These are phyloP conservation scores for Pythium sp. DNA, from an alignment of 352 stramenopile genomes.

Conservation along the genomic window DNA sequence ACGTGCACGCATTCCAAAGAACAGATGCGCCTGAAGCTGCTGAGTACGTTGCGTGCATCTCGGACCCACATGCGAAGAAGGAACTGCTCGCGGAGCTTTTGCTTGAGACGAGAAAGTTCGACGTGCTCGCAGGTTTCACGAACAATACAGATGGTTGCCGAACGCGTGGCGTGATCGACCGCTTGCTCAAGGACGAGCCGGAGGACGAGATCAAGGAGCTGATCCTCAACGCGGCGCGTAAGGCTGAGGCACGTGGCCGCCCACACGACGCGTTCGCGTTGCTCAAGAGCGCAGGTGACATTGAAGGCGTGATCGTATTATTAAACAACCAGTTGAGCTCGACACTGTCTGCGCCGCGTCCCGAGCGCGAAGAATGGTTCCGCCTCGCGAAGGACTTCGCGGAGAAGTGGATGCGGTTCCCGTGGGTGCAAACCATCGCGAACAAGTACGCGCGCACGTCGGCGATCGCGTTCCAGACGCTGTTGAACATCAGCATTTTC, in stretches of 20 bases:
- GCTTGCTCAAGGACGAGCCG: constrained; percentile 63
- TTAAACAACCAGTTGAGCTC: constrained; percentile 74
- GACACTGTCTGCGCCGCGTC: constrained; percentile 49
- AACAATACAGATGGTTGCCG: constrained; percentile 82
- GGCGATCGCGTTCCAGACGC: constrained; percentile 79
- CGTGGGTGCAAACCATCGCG: constrained; percentile 73
- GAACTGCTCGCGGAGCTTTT: constrained; percentile 70
- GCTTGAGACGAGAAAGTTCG: constrained; percentile 80
- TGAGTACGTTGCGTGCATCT: constrained; percentile 78
- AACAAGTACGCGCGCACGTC: constrained; percentile 68
- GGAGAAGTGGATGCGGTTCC: constrained; percentile 85
- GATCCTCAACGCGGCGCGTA: constrained; percentile 66
- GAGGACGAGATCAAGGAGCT: constrained; percentile 79
- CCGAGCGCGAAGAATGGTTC: constrained; percentile 81
- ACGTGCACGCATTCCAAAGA: constrained; percentile 80
- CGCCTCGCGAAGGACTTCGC: constrained; percentile 80
- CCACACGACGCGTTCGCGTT: constrained; percentile 74
- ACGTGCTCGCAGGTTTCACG: constrained; percentile 72
- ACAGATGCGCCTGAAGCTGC: constrained; percentile 72
- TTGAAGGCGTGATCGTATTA: constrained; percentile 67
- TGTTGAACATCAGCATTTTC: constrained; percentile 87
- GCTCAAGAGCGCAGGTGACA: constrained; percentile 75
- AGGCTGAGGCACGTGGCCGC: constrained; percentile 67
- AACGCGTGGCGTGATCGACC: constrained; percentile 72
- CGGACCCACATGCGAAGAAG: constrained; percentile 58